Percentiles rank a stretch among this genome's conserved stretches.
phyloP scores from a whole-genome alignment of 805 yeast species.

The Ogataea corticis region DNA sequence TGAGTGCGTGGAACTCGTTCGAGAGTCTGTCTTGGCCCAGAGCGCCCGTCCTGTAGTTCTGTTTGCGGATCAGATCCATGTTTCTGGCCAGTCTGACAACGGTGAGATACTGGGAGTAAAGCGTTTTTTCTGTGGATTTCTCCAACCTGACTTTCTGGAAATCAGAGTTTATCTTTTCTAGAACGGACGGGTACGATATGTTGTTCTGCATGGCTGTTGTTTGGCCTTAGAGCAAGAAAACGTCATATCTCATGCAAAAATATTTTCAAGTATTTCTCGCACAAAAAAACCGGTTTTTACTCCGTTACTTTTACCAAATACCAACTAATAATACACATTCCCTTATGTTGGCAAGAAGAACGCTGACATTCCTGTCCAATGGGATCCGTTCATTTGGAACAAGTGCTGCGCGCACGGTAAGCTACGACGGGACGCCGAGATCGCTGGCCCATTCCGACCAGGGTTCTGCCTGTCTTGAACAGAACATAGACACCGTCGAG shows the following conservation, averaged over 20 bases:
- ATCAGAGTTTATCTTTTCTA: slow-evolving; percentile 1
- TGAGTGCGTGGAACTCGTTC: slow-evolving; percentile 13
- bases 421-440: slow-evolving; percentile 31
- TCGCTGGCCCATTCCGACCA: slow-evolving; percentile 24
- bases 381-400: background rate
- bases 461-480: slow-evolving; percentile 25
- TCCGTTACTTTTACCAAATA: no score
- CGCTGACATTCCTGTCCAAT: no score
- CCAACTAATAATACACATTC: no score
- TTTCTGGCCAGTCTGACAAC: slow-evolving; percentile 14
- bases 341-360: no score
- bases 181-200: background rate
- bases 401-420: background rate
- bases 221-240: no score
- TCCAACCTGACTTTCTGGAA: background rate
- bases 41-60: slow-evolving; percentile 6
- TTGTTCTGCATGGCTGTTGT: no score
- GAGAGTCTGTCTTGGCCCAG: slow-evolving; percentile 2
- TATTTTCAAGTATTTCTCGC: no score
- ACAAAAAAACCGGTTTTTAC: no score
- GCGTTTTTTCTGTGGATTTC: background rate
- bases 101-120: slow-evolving; percentile 4
- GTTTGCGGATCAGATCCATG: slow-evolving; percentile 18
- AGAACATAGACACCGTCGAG: slow-evolving; percentile 50
- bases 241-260: no score